These are phyloP conservation scores for Metschnikowia aberdeeniae DNA, from an alignment of 805 yeast genomes.

Conservation along the genomic window DNA sequence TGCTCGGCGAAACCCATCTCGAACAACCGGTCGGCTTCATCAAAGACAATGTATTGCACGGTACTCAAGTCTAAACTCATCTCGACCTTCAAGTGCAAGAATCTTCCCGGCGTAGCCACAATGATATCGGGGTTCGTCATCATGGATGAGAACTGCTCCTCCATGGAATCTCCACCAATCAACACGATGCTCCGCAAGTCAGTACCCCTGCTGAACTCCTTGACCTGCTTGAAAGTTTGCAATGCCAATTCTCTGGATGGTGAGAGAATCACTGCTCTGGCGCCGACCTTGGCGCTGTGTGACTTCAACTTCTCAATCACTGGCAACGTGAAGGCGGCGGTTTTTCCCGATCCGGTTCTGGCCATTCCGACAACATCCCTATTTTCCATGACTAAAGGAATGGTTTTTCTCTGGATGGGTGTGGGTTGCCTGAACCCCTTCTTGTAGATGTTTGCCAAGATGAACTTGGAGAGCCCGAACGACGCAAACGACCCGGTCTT, in stretches of 20 bases:
- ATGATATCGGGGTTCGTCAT: conserved; percentile 91
- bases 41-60: conserved; percentile 88
- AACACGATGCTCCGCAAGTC: conserved; percentile 75
- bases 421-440: conserved; percentile 96
- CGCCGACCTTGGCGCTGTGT: conserved; percentile 85
- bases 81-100: conserved; percentile 91
- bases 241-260: conserved; percentile 96
- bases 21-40: conserved; percentile 94
- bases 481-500: conserved; percentile 84
- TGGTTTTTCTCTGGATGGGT: conserved; percentile 94
- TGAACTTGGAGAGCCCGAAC: conserved; percentile 75
- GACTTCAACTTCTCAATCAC: conserved; percentile 78
- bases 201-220: conserved; percentile 81
- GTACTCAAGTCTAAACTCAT: conserved; percentile 83
- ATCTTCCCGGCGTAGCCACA: conserved; percentile 97
- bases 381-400: conserved; percentile 81
- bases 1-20: conserved; percentile 97
- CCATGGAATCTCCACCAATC: conserved; percentile 98
- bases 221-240: conserved; percentile 85
- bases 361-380: conserved; percentile 99
- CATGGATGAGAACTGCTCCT: conserved; percentile 91
- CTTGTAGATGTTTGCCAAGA: conserved; percentile 64
- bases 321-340: conserved; percentile 94
- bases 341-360: conserved; percentile 97
- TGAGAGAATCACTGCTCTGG: conserved; percentile 81